Evolutionary conservation across 2,329 filamentous ascomycete genomes (phyloP), one percentile per base, ranked within the genome.

Genomic region (Hypocrella siamensis): DNA sequence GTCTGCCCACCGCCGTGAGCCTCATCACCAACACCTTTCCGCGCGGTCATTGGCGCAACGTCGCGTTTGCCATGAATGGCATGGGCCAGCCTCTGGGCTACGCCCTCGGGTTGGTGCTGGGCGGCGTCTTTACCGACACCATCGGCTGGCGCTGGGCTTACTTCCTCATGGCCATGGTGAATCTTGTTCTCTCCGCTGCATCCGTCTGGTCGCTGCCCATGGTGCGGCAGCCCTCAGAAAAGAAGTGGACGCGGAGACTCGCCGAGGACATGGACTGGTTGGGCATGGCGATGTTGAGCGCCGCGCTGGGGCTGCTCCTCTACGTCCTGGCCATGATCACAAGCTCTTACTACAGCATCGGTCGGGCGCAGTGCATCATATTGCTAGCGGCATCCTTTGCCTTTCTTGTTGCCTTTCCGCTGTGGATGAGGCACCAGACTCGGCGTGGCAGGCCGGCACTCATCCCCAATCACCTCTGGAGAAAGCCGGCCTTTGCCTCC

Each of bases 391-490:
- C 63, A 1, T 58, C 61, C 0, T 36, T 65, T 2, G 38, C 53
- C 1, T 38, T 64, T 3, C 46, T 74, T 1, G 58, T 58, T 0
- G 45, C 47, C 0, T 77, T 77, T 36, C 56, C 65, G 1, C 43
- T 61, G 15, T 76, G 71, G 71, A 63, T 71, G 35, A 49, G 56
- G 2, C 51, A 54, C 3, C 70, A 69, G 32, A 62, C 63, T 18
- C 56, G 48, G 6, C 45, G 50, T 1, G 51, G 54, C 3, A 54
- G 56, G 6, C 64, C 70, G 11, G 70, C 70, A 0, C 44, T 77
- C 3, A 72, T 77, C 4, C 71, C 72, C 0, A 76, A 76, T 38
- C 60, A 57, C 0, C 48, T 77, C 0, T 76, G 71, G 72, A 57
- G 51, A 4, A 73, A 71, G 19, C 46, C 50, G 0, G 51, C 63